These are phyloP conservation scores for Macrolepiota fuliginosa DNA, from an alignment of 768 basidiomycete genomes.

Conservation along the genomic window DNA sequence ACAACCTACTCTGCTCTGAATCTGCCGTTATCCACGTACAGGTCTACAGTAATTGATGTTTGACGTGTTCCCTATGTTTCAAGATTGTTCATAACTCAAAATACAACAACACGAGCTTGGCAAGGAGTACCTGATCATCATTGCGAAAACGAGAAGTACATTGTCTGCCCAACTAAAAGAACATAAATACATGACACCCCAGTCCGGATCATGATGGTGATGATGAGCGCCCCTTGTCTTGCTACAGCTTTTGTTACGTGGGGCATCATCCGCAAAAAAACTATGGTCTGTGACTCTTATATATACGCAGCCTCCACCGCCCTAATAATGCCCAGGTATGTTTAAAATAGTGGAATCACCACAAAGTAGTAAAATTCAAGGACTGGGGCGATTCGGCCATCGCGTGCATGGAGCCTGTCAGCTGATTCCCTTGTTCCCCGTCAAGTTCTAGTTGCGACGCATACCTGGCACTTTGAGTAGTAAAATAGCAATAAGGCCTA, in stretches of 20 bases:
- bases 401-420: background rate
- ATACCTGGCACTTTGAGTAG: background rate
- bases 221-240: too few species aligned
- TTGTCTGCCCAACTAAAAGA: too few species aligned
- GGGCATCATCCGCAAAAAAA: too few species aligned
- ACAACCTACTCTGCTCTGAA: background rate
- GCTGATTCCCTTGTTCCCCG: background rate
- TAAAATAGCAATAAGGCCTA: background rate
- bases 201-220: too few species aligned
- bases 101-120: background rate
- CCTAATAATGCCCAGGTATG: too few species aligned
- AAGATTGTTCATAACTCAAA: background rate
- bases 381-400: background rate
- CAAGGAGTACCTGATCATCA: too few species aligned
- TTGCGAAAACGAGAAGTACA: too few species aligned
- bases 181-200: too few species aligned
- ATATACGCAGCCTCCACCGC: too few species aligned
- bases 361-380: background rate
- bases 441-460: background rate
- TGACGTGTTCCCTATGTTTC: background rate
- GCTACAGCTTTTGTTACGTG: too few species aligned
- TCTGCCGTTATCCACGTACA: background rate
- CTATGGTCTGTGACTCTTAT: too few species aligned
- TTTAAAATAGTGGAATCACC: background rate
- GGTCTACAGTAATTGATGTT: background rate